Conservation (phyloP, 805 yeast genomes). For the Kodamaea restingae region DNA sequence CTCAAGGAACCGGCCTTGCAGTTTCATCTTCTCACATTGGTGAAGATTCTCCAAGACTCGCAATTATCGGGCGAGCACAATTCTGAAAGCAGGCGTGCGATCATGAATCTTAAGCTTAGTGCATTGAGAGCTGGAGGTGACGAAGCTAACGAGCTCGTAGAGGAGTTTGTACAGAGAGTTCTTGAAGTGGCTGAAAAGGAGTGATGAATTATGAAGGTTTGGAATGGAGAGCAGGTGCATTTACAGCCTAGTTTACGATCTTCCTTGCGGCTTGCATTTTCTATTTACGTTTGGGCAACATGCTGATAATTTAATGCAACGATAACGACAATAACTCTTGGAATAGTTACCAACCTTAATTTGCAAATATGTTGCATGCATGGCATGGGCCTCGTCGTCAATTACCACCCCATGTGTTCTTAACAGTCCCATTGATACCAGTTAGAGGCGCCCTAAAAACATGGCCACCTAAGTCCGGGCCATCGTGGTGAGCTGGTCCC, state of each 20-base stretch:
- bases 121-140: slow-evolving; percentile 60
- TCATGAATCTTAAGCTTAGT: slow-evolving; percentile 58
- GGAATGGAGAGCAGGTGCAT: too few relatives aligned
- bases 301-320: too few relatives aligned
- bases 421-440: slow-evolving; percentile 26
- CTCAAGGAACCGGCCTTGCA: slow-evolving; percentile 52
- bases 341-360: too few relatives aligned
- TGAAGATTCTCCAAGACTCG: slow-evolving; percentile 46
- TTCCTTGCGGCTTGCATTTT: too few relatives aligned
- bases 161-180: slow-evolving; percentile 57
- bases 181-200: not conserved
- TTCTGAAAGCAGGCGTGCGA: slow-evolving; percentile 50
- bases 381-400: not conserved
- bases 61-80: slow-evolving; percentile 45
- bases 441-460: slow-evolving; percentile 45
- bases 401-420: slow-evolving; percentile 26
- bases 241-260: too few relatives aligned
- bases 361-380: too few relatives aligned
- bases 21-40: slow-evolving; percentile 49
- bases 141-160: slow-evolving; percentile 64
- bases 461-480: slow-evolving; percentile 58
- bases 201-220: slow-evolving; percentile 4
- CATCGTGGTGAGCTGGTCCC: slow-evolving; percentile 50
- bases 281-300: too few relatives aligned
- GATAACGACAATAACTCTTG: too few relatives aligned